Percentiles rank a stretch among this genome's conserved stretches.
phyloP scores from a whole-genome alignment of 768 basidiomycete genomes.

The Suillus hirtellus region DNA sequence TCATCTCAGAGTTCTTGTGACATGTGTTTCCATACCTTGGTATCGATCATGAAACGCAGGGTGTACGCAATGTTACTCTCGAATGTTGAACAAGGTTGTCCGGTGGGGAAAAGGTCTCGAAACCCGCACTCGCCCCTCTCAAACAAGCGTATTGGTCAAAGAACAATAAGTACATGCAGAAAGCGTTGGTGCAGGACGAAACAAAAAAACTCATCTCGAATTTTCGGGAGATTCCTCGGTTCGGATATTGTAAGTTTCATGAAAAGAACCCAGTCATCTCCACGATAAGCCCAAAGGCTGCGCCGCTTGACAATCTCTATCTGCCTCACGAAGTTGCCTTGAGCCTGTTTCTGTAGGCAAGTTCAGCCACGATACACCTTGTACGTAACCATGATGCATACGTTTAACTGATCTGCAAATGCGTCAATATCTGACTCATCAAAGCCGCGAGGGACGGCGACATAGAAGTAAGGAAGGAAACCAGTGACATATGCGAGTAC shows the following conservation, averaged over 20 bases:
- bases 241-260: slow-evolving; percentile 80
- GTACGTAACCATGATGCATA: slow-evolving; percentile 36
- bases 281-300: slow-evolving; percentile 85
- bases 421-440: slow-evolving; percentile 60
- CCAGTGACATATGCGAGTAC: slow-evolving; percentile 80
- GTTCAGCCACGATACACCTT: neutral
- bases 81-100: slow-evolving; percentile 62
- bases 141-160: slow-evolving; percentile 52
- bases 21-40: slow-evolving; percentile 56
- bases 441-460: slow-evolving; percentile 86
- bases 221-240: slow-evolving; percentile 77
- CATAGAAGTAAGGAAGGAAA: slow-evolving; percentile 92
- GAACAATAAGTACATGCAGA: slow-evolving; percentile 18
- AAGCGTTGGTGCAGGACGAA: slow-evolving; percentile 6
- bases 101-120: slow-evolving; percentile 53
- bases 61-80: slow-evolving; percentile 94
- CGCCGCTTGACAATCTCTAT: slow-evolving; percentile 65
- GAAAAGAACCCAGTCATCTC: slow-evolving; percentile 78
- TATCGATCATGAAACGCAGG: slow-evolving; percentile 97
- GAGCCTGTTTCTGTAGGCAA: slow-evolving; percentile 23
- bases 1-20: slow-evolving; percentile 5
- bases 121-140: slow-evolving; percentile 75
- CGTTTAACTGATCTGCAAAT: slow-evolving; percentile 75
- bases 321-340: slow-evolving; percentile 43
- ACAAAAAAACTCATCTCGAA: slow-evolving; percentile 75